These are phyloP conservation scores for Diaporthe sp. DNA, from an alignment of 2,329 filamentous ascomycete genomes.

Conservation along the genomic window DNA sequence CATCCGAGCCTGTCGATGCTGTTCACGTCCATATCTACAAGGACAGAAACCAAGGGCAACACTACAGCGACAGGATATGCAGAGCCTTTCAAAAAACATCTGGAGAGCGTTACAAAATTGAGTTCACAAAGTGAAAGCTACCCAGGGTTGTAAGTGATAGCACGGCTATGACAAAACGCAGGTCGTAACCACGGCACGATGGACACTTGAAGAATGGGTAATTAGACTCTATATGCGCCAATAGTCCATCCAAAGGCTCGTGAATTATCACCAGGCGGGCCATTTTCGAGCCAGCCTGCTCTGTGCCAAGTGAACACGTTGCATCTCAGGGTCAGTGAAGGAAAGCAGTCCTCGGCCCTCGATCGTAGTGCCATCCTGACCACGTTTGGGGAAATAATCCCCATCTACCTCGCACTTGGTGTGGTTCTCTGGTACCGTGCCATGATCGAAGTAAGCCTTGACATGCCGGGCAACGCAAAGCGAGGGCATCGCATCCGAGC, in stretches of 20 bases:
- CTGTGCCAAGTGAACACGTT: not conserved
- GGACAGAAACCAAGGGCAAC: too few relatives aligned
- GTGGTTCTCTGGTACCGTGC: conserved; percentile 51
- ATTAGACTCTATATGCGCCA: too few relatives aligned
- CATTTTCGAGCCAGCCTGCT: not conserved
- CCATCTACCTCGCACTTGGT: conserved; percentile 53
- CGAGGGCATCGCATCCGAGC: conserved; percentile 53
- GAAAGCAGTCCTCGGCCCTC: too few relatives aligned
- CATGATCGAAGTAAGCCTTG: conserved; percentile 51
- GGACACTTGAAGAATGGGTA: too few relatives aligned
- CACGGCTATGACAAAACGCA: too few relatives aligned
- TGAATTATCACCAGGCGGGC: not conserved
- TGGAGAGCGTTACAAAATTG: too few relatives aligned
- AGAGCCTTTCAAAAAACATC: fast-evolving
- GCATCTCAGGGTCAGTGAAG: not conserved
- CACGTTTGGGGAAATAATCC: conserved; percentile 50
- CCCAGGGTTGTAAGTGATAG: too few relatives aligned
- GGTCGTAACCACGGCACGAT: too few relatives aligned
- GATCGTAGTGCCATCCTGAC: conserved; percentile 15
- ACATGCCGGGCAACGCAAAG: conserved; percentile 51
- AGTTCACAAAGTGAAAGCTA: too few relatives aligned
- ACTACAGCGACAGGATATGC: too few relatives aligned
- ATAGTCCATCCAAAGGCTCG: not conserved
- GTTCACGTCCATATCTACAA: too few relatives aligned
- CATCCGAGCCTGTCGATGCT: too few relatives aligned